Evolutionary conservation across 768 basidiomycete species (phyloP).

Genomic region (Mycena pura): DNA sequence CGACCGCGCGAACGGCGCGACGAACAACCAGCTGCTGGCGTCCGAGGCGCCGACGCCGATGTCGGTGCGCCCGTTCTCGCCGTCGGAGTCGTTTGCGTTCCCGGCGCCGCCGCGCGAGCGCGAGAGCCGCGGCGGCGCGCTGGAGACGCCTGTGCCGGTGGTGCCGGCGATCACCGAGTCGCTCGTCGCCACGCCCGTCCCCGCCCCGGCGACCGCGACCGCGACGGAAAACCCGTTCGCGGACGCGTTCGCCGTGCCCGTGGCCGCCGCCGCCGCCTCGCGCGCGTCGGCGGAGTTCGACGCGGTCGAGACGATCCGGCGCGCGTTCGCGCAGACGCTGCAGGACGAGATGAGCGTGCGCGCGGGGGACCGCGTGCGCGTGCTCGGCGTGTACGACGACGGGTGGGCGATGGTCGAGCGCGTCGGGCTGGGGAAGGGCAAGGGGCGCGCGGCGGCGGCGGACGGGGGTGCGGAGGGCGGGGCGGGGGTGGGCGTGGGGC

Average conservation of each 20-base stretch:
- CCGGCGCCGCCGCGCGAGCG: conserved; percentile 60
- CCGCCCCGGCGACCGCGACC: conserved; percentile 25
- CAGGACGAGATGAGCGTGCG: conserved; percentile 65
- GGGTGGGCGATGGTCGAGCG: conserved; percentile 74
- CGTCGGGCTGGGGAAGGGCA: conserved; percentile 35
- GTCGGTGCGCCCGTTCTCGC: conserved; percentile 70
- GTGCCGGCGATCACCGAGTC: conserved; percentile 12
- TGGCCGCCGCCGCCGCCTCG: conserved; percentile 10
- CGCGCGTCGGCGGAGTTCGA: conserved; percentile 37
- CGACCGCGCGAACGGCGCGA: conserved; percentile 15
- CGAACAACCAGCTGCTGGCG: conserved; percentile 18
- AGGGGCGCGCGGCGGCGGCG: no score
- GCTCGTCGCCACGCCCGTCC: conserved; percentile 16
- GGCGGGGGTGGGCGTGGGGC: conserved; percentile 39
- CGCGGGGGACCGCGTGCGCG: conserved; percentile 57
- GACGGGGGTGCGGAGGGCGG: conserved; percentile 19
- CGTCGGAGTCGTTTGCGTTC: conserved; percentile 72
- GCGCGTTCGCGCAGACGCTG: conserved; percentile 63
- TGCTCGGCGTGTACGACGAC: conserved; percentile 67
- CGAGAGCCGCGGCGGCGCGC: no score
- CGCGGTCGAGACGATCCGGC: conserved; percentile 54
- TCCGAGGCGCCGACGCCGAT: conserved; percentile 55
- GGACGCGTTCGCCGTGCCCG: conserved; percentile 34
- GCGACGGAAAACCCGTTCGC: conserved; percentile 40
- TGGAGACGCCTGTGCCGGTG: no score